These are phyloP conservation scores for Bidens hawaiensis DNA, from an alignment of 140 eudicot species.

Conservation along the genomic window DNA sequence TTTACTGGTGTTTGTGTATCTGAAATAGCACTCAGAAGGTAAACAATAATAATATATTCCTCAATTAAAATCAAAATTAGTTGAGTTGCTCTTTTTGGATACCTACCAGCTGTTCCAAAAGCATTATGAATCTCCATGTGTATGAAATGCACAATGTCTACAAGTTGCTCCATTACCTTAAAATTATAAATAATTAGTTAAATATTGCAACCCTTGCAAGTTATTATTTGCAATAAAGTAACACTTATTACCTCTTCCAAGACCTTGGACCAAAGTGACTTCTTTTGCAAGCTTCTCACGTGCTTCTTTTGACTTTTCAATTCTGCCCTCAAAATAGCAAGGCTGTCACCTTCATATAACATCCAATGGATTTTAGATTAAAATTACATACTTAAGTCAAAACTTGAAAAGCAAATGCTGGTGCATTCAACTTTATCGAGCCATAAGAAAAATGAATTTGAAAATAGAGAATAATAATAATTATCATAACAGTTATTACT, in stretches of 20 bases:
- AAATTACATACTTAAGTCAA: too few species aligned
- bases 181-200: too few species aligned
- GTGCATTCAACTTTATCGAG: too few species aligned
- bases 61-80: neutral
- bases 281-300: too few species aligned
- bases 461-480: neutral
- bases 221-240: too few species aligned
- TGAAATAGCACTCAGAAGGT: conserved; percentile 28
- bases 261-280: too few species aligned
- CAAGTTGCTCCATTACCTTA: conserved; percentile 98
- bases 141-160: conserved; percentile 85
- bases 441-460: too few species aligned
- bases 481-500: neutral
- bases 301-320: too few species aligned
- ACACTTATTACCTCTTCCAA: neutral
- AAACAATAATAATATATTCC: too few species aligned
- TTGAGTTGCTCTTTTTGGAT: neutral
- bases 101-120: conserved; percentile 76
- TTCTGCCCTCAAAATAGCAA: conserved; percentile 52
- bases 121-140: conserved; percentile 89
- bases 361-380: neutral
- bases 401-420: too few species aligned
- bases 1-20: conserved; percentile 54
- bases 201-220: neutral
- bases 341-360: too few species aligned